These are phyloP conservation scores for Purpureocillium lavendulum DNA, from an alignment of 2,329 filamentous ascomycete species.

Conservation along the genomic window DNA sequence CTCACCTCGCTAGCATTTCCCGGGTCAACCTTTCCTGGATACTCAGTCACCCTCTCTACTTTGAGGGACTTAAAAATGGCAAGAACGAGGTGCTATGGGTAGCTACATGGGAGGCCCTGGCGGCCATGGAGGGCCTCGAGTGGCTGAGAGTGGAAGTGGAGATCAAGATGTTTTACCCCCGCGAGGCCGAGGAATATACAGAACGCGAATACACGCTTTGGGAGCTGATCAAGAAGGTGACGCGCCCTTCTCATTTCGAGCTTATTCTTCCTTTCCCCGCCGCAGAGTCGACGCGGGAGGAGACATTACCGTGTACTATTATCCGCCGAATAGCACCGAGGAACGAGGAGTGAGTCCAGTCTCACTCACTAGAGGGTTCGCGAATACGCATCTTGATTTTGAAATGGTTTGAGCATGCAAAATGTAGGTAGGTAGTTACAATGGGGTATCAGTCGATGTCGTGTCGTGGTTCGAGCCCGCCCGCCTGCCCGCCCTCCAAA, in stretches of 20 bases:
- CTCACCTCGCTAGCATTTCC: slow-evolving; percentile 1
- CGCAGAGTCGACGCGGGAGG: slow-evolving; percentile 7
- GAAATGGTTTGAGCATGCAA: too few species aligned
- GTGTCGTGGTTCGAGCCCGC: too few species aligned
- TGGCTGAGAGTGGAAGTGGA: slow-evolving; percentile 8
- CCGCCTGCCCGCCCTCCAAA: too few species aligned
- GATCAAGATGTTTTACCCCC: neutral
- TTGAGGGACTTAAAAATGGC: neutral
- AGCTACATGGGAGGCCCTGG: slow-evolving; percentile 6
- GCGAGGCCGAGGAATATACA: slow-evolving; percentile 2
- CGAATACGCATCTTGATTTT: neutral
- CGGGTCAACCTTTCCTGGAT: neutral
- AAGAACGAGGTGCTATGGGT: slow-evolving; percentile 5
- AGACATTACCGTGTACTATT: slow-evolving; percentile 9
- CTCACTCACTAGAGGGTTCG: neutral
- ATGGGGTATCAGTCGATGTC: too few species aligned
- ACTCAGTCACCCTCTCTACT: neutral
- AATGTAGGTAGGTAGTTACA: too few species aligned
- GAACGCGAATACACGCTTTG: slow-evolving; percentile 6
- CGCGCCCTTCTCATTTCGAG: slow-evolving; percentile 8
- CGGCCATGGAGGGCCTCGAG: slow-evolving; percentile 9
- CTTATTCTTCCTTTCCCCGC: slow-evolving; percentile 9
- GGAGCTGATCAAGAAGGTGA: slow-evolving; percentile 9
- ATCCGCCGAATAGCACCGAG: slow-evolving; percentile 2
- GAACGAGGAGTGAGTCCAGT: neutral